phyloP scores from a whole-genome alignment of 2,329 filamentous ascomycete species.

The Alternaria gansuensis region DNA sequence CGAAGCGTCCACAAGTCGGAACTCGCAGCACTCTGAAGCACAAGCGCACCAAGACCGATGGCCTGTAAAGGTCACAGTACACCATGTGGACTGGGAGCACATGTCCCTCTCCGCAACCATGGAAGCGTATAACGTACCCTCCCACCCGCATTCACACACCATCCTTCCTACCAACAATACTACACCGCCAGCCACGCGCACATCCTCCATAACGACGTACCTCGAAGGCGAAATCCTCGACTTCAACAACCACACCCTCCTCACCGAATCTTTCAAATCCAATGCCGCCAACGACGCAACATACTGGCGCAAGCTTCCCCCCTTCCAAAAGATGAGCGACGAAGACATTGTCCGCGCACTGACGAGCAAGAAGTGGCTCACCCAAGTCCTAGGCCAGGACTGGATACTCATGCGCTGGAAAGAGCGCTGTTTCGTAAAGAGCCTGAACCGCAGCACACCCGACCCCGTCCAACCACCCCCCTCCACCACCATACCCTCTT shows the following conservation, averaged over 20 bases:
- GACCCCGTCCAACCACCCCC: slow-evolving; percentile 28
- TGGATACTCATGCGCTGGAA: slow-evolving; percentile 68
- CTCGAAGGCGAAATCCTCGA: slow-evolving; percentile 75
- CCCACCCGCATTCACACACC: slow-evolving; percentile 50
- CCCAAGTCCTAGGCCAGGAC: slow-evolving; percentile 53
- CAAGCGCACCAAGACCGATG: slow-evolving; percentile 64
- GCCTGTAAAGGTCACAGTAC: slow-evolving; percentile 73
- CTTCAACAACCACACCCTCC: slow-evolving; percentile 61
- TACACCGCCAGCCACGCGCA: slow-evolving; percentile 40
- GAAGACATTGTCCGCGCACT: slow-evolving; percentile 57
- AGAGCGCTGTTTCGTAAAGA: slow-evolving; percentile 60
- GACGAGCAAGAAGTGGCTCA: slow-evolving; percentile 51
- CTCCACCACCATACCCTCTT: slow-evolving; percentile 14
- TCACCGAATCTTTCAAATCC: slow-evolving; percentile 60
- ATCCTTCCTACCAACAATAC: slow-evolving; percentile 30
- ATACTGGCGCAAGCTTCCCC: slow-evolving; percentile 61
- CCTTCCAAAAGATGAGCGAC: slow-evolving; percentile 53
- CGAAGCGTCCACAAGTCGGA: slow-evolving; percentile 40
- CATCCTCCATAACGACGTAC: slow-evolving; percentile 67
- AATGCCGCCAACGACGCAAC: slow-evolving; percentile 57
- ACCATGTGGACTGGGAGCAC: slow-evolving; percentile 66
- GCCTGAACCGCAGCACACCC: slow-evolving; percentile 33
- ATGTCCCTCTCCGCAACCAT: slow-evolving; percentile 74
- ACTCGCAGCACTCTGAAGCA: slow-evolving; percentile 29
- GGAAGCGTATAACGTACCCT: slow-evolving; percentile 74